A percentile compares a stretch with the other conserved stretches of the same genome.
These are phyloP conservation scores for Triticum monococcum DNA, from an alignment of 176 grass and related monocot genomes.

Conservation along the genomic window DNA sequence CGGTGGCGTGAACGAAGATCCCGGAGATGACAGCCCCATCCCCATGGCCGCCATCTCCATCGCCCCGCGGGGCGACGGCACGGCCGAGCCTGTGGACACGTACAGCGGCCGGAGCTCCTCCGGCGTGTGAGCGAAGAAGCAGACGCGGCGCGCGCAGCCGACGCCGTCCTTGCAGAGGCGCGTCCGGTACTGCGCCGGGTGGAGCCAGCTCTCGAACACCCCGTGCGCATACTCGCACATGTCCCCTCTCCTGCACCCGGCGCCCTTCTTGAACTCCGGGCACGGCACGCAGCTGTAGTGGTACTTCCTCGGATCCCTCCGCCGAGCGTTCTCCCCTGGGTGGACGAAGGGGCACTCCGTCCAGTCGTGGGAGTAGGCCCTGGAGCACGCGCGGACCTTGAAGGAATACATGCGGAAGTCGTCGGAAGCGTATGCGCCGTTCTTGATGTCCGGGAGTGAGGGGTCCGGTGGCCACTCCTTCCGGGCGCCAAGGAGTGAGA, in stretches of 20 bases:
- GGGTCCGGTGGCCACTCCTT: conserved; percentile 81
- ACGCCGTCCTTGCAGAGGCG: conserved; percentile 70
- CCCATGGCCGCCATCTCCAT: conserved; percentile 67
- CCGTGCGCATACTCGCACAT: conserved; percentile 85
- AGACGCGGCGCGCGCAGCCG: conserved; percentile 63
- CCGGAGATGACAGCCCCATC: conserved; percentile 48
- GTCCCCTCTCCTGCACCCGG: conserved; percentile 55
- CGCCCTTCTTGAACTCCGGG: conserved; percentile 79
- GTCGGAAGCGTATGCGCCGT: conserved; percentile 71
- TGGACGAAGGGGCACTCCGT: conserved; percentile 89
- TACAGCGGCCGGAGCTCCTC: conserved; percentile 72
- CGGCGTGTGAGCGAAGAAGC: conserved; percentile 79
- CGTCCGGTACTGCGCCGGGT: conserved; percentile 83
- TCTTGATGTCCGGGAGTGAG: conserved; percentile 80
- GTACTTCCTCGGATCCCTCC: conserved; percentile 71
- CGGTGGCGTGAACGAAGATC: conserved; percentile 54
- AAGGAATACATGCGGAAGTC: conserved; percentile 86
- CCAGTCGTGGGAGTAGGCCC: conserved; percentile 86
- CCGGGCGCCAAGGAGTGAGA: conserved; percentile 46
- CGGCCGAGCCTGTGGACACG: conserved; percentile 41
- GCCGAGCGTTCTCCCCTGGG: conserved; percentile 82
- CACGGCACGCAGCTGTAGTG: conserved; percentile 84
- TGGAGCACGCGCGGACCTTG: conserved; percentile 75
- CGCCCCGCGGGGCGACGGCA: conserved; percentile 35
- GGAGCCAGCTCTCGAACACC: conserved; percentile 91